Evolutionary conservation across 495 filamentous ascomycete species (phyloP), one percentile per base, ranked within the genome.

Genomic region (Neurospora sp.): DNA sequence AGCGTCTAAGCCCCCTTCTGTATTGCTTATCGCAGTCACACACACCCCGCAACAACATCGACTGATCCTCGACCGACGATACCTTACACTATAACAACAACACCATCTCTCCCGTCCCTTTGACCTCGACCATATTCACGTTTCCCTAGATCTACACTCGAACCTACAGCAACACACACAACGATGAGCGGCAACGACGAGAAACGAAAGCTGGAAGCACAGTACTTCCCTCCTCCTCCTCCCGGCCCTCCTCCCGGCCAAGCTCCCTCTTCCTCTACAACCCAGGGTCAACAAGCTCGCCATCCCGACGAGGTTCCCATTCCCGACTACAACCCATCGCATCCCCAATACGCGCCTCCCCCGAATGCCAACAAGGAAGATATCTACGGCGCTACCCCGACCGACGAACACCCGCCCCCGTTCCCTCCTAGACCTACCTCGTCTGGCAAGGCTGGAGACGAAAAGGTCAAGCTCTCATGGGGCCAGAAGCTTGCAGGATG

Each of bases 261-360:
- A 18, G 60, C 41, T 5, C 73, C 71, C n/a, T 42, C 40, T 23
- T 11, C 27, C 18, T 31, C 46, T 4, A 5, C n/a, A 2, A 7
- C 41, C 14, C 20, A 14, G 5, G 10, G 39, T 4, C 71, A 70
- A 16, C 74, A 20, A 38, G n/a, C 71, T 16, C 71, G 75, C 35
- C 80, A 81, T 49, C 20, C 76, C 20, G 71, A 80, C 76, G 78
- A 80, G 49, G 78, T 72, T 7, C 79, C 80, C 7, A 71, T 81
- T 39, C 77, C 80, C 14, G 76, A 79, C 70, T 81, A 78, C 66
- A 35, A 77, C 23, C 27, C 40, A 27, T 40, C 42, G 7, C 31
- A 39, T 14, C 35, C 42, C 70, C 70, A 71, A 3, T 35, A 12
- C 18, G 73, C 42, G 42, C 40, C 10, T 60, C 71, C 69, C 69